phyloP scores from a whole-genome alignment of 2,329 filamentous ascomycete species.

The Tolypocladium tundrense region DNA sequence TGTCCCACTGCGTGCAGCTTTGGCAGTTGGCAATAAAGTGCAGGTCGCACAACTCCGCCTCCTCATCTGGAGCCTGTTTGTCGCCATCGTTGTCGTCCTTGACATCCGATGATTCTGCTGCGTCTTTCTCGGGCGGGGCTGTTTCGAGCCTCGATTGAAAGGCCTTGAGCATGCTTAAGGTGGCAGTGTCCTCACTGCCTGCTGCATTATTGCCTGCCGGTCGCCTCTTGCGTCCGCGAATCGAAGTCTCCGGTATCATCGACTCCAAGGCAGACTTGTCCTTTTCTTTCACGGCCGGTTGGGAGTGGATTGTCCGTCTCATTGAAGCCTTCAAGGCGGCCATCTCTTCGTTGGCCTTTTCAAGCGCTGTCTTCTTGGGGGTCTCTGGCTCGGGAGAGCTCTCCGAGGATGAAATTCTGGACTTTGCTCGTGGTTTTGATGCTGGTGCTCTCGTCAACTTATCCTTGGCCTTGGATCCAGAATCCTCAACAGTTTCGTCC shows the following conservation, averaged over 20 bases:
- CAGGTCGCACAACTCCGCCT: slow-evolving; percentile 74
- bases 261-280: slow-evolving; percentile 60
- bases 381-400: slow-evolving; percentile 15
- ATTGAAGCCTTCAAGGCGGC: slow-evolving; percentile 73
- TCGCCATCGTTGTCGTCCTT: slow-evolving; percentile 14
- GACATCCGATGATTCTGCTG: slow-evolving; percentile 27
- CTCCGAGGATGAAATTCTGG: slow-evolving; percentile 9
- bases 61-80: slow-evolving; percentile 39
- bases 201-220: slow-evolving; percentile 42
- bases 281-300: slow-evolving; percentile 39
- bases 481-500: neutral
- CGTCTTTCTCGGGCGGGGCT: slow-evolving; percentile 31
- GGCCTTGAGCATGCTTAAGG: slow-evolving; percentile 61
- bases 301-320: slow-evolving; percentile 50
- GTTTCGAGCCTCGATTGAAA: slow-evolving; percentile 71
- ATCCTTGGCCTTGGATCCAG: neutral
- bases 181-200: slow-evolving; percentile 48
- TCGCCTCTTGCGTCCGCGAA: slow-evolving; percentile 59
- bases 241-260: slow-evolving; percentile 64
- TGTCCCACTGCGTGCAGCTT: slow-evolving; percentile 79
- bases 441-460: neutral
- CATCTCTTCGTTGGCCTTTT: slow-evolving; percentile 70
- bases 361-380: slow-evolving; percentile 43
- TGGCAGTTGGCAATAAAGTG: slow-evolving; percentile 96
- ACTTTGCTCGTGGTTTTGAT: neutral